Conservation (phyloP, 179 eudicot genomes). For the Silene vulgaris region DNA sequence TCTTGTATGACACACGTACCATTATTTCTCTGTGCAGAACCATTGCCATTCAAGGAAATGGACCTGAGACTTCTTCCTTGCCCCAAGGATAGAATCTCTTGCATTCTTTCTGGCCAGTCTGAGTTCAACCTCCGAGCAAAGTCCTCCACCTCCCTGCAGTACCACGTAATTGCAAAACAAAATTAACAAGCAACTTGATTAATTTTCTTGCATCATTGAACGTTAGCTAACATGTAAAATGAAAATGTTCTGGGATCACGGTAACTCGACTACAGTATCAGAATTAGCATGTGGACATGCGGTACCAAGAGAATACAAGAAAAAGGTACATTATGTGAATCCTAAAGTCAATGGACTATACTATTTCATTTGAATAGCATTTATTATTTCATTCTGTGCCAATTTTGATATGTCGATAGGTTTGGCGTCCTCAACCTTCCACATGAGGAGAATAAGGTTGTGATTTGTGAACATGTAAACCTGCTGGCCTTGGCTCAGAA, state of each 20-base stretch:
- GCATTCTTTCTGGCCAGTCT: conserved; percentile 73
- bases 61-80: conserved; percentile 40
- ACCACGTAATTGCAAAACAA: not conserved
- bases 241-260: not conserved
- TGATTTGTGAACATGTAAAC: not conserved
- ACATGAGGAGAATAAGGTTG: not conserved
- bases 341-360: not conserved
- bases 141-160: conserved; percentile 58
- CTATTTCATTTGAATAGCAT: not conserved
- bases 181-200: not conserved
- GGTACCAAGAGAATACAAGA: not conserved
- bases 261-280: not conserved
- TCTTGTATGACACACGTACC: conserved; percentile 29
- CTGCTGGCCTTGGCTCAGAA: conserved; percentile 2
- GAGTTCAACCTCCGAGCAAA: conserved; percentile 64
- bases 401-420: not conserved
- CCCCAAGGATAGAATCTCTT: conserved; percentile 54
- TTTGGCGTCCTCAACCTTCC: not conserved
- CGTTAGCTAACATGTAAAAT: not conserved
- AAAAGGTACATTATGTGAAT: not conserved
- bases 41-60: conserved; percentile 36
- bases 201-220: not conserved
- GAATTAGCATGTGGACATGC: not conserved
- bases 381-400: conserved; percentile 2
- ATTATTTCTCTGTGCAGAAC: conserved; percentile 39